These are phyloP conservation scores for Wallacemonas sp. DNA, from an alignment of 208 protist genomes.

Conservation along the genomic window DNA sequence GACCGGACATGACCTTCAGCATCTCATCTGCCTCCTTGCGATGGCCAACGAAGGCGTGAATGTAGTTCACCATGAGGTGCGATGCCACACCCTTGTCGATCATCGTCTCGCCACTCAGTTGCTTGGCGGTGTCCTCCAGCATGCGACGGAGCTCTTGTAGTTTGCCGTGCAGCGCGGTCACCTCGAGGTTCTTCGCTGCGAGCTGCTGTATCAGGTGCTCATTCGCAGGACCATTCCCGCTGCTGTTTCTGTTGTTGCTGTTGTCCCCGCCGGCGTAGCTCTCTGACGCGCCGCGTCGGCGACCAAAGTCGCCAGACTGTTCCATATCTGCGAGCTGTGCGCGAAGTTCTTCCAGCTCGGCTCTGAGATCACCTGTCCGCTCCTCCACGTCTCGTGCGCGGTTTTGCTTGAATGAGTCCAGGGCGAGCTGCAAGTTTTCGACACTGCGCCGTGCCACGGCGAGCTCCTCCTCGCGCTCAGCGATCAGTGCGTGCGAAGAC, in stretches of 20 bases:
- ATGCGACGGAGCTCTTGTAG: conserved; percentile 64
- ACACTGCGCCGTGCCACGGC: conserved; percentile 21
- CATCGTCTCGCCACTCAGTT: conserved; percentile 55
- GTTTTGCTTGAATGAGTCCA: conserved; percentile 38
- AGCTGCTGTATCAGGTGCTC: conserved; percentile 30
- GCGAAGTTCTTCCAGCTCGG: conserved; percentile 51
- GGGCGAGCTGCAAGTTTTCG: conserved; percentile 42
- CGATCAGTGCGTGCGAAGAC: conserved; percentile 27
- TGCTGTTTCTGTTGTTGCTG: no score
- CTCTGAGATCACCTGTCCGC: conserved; percentile 34
- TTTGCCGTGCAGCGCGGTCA: conserved; percentile 73
- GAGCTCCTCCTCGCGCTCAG: conserved; percentile 51
- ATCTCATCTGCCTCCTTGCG: conserved; percentile 67
- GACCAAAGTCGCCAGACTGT: neutral
- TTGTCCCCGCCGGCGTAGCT: neutral
- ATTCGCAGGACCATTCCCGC: neutral
- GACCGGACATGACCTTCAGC: conserved; percentile 68
- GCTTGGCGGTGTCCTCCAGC: conserved; percentile 60
- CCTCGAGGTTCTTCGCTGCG: conserved; percentile 59
- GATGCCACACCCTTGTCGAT: conserved; percentile 86
- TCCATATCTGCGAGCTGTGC: conserved; percentile 19
- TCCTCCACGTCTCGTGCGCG: conserved; percentile 36
- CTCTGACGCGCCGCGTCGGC: neutral
- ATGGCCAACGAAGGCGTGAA: conserved; percentile 68
- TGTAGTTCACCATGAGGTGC: conserved; percentile 83